Conservation (phyloP, 164 flowering plant species). For the Aristolochia fimbriata region DNA sequence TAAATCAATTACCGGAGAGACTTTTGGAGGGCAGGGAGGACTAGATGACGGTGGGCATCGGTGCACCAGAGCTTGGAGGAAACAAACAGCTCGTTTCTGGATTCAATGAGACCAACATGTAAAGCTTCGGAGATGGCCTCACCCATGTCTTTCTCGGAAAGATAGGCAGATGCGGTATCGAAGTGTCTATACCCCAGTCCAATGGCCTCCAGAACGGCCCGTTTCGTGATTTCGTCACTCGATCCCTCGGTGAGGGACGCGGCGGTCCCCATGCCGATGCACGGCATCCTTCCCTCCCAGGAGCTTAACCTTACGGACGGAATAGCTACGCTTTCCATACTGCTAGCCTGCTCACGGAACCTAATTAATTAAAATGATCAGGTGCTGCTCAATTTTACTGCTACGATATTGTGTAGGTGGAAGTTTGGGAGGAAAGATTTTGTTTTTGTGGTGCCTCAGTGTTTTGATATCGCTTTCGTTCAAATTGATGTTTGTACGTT, state of each 20-base stretch:
- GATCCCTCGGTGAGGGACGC: neutral
- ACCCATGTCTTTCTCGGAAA: constrained; percentile 13
- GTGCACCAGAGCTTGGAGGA: constrained; percentile 20
- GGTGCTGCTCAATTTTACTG: no score
- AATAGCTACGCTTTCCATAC: neutral
- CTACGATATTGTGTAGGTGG: no score
- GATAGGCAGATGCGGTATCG: constrained; percentile 13
- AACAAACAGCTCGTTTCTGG: constrained; percentile 15
- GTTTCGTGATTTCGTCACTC: neutral
- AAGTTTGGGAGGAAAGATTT: no score
- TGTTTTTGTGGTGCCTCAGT: no score
- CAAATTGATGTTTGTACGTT: no score
- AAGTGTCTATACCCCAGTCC: constrained; percentile 19
- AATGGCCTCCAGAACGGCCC: constrained; percentile 10
- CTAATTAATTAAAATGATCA: no score
- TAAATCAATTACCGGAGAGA: constrained; percentile 3
- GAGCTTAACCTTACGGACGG: constrained; percentile 1
- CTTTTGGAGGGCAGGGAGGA: constrained; percentile 13
- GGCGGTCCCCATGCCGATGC: constrained; percentile 16
- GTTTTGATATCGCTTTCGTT: no score
- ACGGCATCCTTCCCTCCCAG: constrained; percentile 4
- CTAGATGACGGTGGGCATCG: constrained; percentile 9
- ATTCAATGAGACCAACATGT: constrained; percentile 4
- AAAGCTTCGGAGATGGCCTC: constrained; percentile 14
- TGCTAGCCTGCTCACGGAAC: no score